Base-by-base conservation (phyloP, 495 filamentous ascomycete species). In the Talaromyces ruber region DNA sequence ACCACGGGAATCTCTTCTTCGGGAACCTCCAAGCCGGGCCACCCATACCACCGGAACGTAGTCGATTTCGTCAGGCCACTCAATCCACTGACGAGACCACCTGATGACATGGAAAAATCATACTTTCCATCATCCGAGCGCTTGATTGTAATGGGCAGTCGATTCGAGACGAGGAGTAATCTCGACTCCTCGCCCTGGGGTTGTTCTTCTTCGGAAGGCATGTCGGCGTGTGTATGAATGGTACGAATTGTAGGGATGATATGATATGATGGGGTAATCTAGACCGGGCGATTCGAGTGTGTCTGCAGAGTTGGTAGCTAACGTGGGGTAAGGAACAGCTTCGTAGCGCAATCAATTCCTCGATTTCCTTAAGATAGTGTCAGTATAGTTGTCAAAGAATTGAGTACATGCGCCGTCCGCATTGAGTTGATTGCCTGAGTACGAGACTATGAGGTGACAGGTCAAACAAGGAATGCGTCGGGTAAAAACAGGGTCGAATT, bases 11-110 rank as follows among this genome's bases (percentile, higher is more conserved):
- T 69, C 64, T 89, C 85, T 30, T 74, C 77, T 55, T 86, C 83
- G 39, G 86, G 85, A 6, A 90, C 76, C 63, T 93, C 87, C 39
- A 93, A 69, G 16, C 91, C 91, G 2, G 91, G 89, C 91, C 91
- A 96, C 50, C 91, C 91, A 71, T 93, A 93, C 91, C 91, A 96
- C 64, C 88, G 84, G 74, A 93, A 94, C 45, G 83, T 90, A 24
- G 88, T 92, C 3, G 86, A 82, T 72, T 92, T 93, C 66, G 87
- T 86, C 61, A 96, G 75, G 18, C 91, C 91, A 62, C 85, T 88
- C 58, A 96, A 73, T 6, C 90, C 91, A n/a, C 85, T 92, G 61
- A 96, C 90, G 14, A 96, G 83, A 18, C 91, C 91, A 52, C 91
- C 91, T n/a, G 90, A 93, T 18, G 90, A 93, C 85, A 92, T 92